A percentile compares a stretch with the other conserved stretches of the same genome.
These are phyloP conservation scores for Protomyces gravidus DNA, from an alignment of 1,139 yeast species.

Conservation along the genomic window DNA sequence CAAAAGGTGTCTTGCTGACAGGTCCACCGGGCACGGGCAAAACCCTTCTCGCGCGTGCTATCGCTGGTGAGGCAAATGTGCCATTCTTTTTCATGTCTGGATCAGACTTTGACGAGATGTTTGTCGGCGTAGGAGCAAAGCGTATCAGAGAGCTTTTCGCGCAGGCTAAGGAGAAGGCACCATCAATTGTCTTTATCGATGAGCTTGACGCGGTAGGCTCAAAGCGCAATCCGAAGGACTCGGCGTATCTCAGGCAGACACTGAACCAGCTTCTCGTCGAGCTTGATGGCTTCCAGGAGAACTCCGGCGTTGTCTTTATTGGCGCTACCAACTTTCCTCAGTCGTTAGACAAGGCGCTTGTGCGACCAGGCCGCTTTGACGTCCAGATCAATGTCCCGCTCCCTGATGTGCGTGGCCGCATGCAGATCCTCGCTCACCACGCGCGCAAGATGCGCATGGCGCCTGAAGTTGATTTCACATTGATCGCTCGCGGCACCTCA, in stretches of 20 bases:
- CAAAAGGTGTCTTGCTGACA: constrained; percentile 91
- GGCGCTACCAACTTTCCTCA: constrained; percentile 99
- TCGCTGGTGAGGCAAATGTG: constrained; percentile 99
- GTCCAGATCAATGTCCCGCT: constrained; percentile 90
- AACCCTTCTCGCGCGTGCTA: constrained; percentile 92
- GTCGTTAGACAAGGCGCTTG: constrained; percentile 88
- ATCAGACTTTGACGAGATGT: constrained; percentile 94
- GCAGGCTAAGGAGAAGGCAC: constrained; percentile 92
- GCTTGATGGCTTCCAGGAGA: constrained; percentile 60
- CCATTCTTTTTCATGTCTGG: constrained; percentile 99
- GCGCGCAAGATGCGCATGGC: constrained; percentile 85
- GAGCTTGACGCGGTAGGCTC: constrained; percentile 99
- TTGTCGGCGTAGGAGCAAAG: constrained; percentile 98
- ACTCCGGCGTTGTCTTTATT: constrained; percentile 64
- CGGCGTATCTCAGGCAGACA: constrained; percentile 96
- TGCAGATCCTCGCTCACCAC: constrained; percentile 86
- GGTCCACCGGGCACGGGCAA: constrained; percentile 99
- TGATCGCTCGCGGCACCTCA: constrained; percentile 94
- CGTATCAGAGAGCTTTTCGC: constrained; percentile 88
- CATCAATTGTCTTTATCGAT: constrained; percentile 94
- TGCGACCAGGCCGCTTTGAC: constrained; percentile 98
- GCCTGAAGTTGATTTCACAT: constrained; percentile 76
- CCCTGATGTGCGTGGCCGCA: constrained; percentile 96
- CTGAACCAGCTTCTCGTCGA: constrained; percentile 92
- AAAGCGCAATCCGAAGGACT: constrained; percentile 93